phyloP scores from a whole-genome alignment of 2,329 filamentous ascomycete species.

The Amylocarpus encephaloides region DNA sequence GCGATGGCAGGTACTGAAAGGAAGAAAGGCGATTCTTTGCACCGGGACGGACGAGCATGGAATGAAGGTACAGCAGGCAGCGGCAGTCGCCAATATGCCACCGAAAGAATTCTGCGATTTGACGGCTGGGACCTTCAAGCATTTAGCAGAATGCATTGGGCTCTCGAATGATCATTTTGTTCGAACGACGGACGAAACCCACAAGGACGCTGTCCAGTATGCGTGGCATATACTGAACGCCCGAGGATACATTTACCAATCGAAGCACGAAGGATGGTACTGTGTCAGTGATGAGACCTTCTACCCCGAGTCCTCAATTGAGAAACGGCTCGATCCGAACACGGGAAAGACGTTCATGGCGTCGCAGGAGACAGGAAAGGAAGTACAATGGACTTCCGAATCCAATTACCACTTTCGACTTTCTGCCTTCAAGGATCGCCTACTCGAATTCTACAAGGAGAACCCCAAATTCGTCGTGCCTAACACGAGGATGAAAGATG shows the following conservation, averaged over 20 bases:
- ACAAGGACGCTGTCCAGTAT: slow-evolving; percentile 78
- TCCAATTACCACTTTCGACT: slow-evolving; percentile 92
- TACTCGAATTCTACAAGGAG: slow-evolving; percentile 72
- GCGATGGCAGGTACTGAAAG: slow-evolving; percentile 77
- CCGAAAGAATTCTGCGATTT: slow-evolving; percentile 85
- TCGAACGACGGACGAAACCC: slow-evolving; percentile 78
- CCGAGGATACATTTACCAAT: slow-evolving; percentile 72
- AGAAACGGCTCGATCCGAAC: slow-evolving; percentile 66
- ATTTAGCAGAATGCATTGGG: slow-evolving; percentile 62
- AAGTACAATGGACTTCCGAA: slow-evolving; percentile 92
- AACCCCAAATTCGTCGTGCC: slow-evolving; percentile 78
- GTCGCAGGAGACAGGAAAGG: slow-evolving; percentile 79
- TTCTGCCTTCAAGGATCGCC: slow-evolving; percentile 69
- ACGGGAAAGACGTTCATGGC: slow-evolving; percentile 81
- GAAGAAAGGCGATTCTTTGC: slow-evolving; percentile 64
- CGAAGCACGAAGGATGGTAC: slow-evolving; percentile 92
- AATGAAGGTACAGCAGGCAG: slow-evolving; percentile 91
- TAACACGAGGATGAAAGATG: slow-evolving; percentile 64
- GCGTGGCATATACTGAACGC: slow-evolving; percentile 81
- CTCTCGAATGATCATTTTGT: slow-evolving; percentile 83
- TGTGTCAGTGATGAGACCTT: slow-evolving; percentile 95
- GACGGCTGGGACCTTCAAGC: slow-evolving; percentile 72
- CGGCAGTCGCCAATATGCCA: slow-evolving; percentile 60
- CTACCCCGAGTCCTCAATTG: slow-evolving; percentile 72
- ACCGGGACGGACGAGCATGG: slow-evolving; percentile 98